A percentile compares a stretch with the other conserved stretches of the same genome.
Conservation (phyloP, 129 eudicot species). For the Tanacetum coccineum region DNA sequence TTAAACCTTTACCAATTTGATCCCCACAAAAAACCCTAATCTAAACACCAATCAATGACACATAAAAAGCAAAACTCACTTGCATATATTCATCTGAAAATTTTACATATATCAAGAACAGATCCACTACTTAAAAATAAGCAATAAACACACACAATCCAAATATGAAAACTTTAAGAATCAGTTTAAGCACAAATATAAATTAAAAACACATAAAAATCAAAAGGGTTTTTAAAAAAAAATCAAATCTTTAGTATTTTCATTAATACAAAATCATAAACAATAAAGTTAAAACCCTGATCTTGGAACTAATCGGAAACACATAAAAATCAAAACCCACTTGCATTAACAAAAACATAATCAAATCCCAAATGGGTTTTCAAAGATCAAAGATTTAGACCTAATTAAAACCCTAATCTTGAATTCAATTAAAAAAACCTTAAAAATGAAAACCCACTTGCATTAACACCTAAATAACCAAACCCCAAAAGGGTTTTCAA, state of each 20-base stretch:
- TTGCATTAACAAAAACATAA: constrained; percentile 18
- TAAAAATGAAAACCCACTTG: constrained; percentile 6
- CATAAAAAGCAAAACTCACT: constrained; percentile 30
- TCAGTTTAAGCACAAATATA: no score
- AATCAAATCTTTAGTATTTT: no score
- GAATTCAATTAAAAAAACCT: no score
- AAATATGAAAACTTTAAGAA: no score
- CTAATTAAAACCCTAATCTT: background rate
- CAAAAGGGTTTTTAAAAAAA: no score
- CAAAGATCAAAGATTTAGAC: no score
- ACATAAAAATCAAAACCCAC: background rate
- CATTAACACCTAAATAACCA: constrained; percentile 6
- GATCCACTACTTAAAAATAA: no score
- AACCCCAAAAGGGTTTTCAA: background rate
- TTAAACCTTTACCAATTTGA: constrained; percentile 51
- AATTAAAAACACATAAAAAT: no score
- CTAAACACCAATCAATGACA: constrained; percentile 34
- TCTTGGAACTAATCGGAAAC: background rate
- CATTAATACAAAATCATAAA: no score
- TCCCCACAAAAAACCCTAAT: constrained; percentile 51
- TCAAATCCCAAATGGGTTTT: background rate
- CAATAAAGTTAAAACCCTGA: background rate
- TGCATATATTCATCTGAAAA: no score
- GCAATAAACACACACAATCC: no score
- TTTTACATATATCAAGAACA: no score